Conservation (phyloP, 73 alveolate genomes). For the Paramecium sonneborni region DNA sequence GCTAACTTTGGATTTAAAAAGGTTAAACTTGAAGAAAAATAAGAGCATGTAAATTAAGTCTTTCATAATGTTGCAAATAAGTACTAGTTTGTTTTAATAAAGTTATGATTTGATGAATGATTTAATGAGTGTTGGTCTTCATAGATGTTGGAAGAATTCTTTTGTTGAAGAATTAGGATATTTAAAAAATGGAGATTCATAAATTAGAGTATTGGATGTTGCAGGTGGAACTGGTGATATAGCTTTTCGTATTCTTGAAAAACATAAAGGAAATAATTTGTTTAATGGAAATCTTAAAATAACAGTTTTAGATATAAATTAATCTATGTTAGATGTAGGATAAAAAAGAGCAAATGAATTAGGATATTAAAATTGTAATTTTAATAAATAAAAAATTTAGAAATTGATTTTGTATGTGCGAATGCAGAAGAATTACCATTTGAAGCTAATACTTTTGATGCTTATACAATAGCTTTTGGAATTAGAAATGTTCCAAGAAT, state of each 20-base stretch:
- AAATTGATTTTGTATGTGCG: constrained; percentile 79
- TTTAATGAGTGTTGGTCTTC: constrained; percentile 89
- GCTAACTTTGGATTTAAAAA: constrained; percentile 7
- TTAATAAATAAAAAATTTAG: background rate
- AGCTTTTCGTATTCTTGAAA: constrained; percentile 81
- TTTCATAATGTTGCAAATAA: constrained; percentile 61
- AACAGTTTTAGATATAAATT: constrained; percentile 87
- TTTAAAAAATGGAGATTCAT: constrained; percentile 63
- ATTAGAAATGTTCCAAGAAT: constrained; percentile 92
- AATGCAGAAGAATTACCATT: constrained; percentile 86
- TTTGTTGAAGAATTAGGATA: constrained; percentile 81
- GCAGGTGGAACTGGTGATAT: constrained; percentile 98
- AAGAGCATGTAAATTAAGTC: constrained; percentile 52
- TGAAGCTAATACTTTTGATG: constrained; percentile 76
- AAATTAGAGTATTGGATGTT: constrained; percentile 78
- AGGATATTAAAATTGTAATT: constrained; percentile 69
- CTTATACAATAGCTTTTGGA: constrained; percentile 84
- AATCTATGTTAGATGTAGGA: constrained; percentile 89
- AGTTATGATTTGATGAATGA: constrained; percentile 93
- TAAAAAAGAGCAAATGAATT: constrained; percentile 79
- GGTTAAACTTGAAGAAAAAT: constrained; percentile 9
- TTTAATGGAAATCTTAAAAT: constrained; percentile 70
- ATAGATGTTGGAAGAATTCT: constrained; percentile 88
- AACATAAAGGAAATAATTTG: constrained; percentile 67
- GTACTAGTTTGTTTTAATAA: constrained; percentile 68